Base-by-base conservation (phyloP, 2,329 filamentous ascomycete species). In the Colletotrichum magnum region DNA sequence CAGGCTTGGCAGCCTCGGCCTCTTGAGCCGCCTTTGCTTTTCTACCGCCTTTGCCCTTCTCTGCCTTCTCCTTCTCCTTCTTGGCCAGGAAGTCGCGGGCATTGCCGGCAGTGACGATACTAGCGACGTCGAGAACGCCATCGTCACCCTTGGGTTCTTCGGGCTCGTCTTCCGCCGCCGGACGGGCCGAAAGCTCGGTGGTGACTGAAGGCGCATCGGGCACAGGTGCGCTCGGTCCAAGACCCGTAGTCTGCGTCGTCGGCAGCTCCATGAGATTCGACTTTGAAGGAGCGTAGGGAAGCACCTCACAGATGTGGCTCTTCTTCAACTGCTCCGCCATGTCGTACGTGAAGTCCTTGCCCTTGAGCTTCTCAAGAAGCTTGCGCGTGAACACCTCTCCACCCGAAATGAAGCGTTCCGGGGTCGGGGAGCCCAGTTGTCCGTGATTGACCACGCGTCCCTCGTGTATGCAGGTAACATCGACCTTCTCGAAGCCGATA, bases 401-500 rank as follows among this genome's bases (percentile, higher is more conserved):
- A 72, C 96, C 96, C 70, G 94, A 96, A 15, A 90, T 83, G 52
- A 79, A 77, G 24, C 78, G 73, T 26, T 77, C 76, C 5, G 69
- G 87, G 76, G 73, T 93, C 70, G 72, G 90, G 81, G 77, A 89
- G 79, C 78, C 92, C 81, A 86, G 88, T 80, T 77, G 89, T 87
- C 76, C 90, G 83, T 81, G 93, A 86, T 80, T 94, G 86, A 83
- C 87, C 5, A 97, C 88, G 53, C 90, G 83, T 75, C 93, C 95
- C 71, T 98, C 95, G 67, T 92, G 91, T 58, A 99, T 90, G 65
- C 95, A 95, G 1, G 94, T 97, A 21, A 99, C 89, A 75, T 99
- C 95, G 26, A 95, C 94, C 83, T 98, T 98, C 75, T 94, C 90
- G 78, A 91, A 94, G 12, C 96, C 96, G 69, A 99, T 92, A 79